phyloP scores from a whole-genome alignment of 2,329 filamentous ascomycete genomes.

The Colletotrichum tabaci region DNA sequence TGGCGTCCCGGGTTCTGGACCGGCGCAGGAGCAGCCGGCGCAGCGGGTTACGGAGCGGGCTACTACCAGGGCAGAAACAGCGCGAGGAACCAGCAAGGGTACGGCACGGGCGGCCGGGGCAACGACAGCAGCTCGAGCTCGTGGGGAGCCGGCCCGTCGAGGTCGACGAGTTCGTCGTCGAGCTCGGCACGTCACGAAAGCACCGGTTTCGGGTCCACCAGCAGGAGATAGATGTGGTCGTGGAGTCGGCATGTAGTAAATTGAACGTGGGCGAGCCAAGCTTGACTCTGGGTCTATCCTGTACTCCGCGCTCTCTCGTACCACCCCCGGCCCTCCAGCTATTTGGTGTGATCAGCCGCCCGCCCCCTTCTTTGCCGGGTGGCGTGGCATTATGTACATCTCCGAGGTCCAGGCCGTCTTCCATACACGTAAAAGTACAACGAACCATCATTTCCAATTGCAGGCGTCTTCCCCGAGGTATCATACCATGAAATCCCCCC shows the following conservation, averaged over 20 bases:
- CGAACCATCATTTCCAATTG: constrained; percentile 42
- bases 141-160: constrained; percentile 53
- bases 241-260: constrained; percentile 32
- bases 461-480: constrained; percentile 40
- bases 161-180: constrained; percentile 55
- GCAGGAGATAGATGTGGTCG: constrained; percentile 61
- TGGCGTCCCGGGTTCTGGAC: constrained; percentile 85
- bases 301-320: constrained; percentile 23
- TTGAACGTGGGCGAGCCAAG: constrained; percentile 27
- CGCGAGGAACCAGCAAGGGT: constrained; percentile 45
- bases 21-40: constrained; percentile 77
- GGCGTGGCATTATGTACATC: constrained; percentile 39
- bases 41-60: constrained; percentile 77
- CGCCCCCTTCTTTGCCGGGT: not conserved
- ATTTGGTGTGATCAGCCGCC: constrained; percentile 19
- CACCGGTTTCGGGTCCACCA: constrained; percentile 81
- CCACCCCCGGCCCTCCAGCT: constrained; percentile 6
- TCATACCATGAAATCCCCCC: constrained; percentile 41
- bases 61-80: constrained; percentile 51
- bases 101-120: constrained; percentile 50
- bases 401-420: constrained; percentile 33
- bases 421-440: constrained; percentile 45
- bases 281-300: constrained; percentile 42
- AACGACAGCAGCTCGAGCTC: constrained; percentile 45
- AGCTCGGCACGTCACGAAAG: constrained; percentile 72